phyloP scores from a whole-genome alignment of 2,329 filamentous ascomycete genomes.

The Taxawa tesnikishii region DNA sequence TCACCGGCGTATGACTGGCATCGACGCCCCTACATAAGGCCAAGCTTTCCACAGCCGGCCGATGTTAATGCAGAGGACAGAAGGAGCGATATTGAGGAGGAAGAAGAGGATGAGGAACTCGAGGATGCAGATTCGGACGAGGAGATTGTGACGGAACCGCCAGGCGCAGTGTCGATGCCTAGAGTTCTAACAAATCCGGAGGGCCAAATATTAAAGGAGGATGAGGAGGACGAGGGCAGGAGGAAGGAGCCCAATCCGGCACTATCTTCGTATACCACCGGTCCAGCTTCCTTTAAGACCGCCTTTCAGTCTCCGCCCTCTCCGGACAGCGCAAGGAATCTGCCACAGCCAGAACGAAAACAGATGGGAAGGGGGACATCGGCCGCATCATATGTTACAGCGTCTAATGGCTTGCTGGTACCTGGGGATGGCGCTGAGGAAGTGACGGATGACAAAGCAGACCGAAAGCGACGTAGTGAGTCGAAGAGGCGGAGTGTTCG shows the following conservation, averaged over 20 bases:
- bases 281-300: background rate
- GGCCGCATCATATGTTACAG: background rate
- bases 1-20: slow-evolving; percentile 28
- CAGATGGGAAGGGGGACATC: background rate
- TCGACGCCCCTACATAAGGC: slow-evolving; percentile 24
- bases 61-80: slow-evolving; percentile 10
- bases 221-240: slow-evolving; percentile 12
- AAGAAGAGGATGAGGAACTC: slow-evolving; percentile 15
- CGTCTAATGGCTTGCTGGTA: background rate
- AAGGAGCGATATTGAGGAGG: slow-evolving; percentile 12
- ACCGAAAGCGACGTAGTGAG: background rate
- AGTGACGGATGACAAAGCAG: too few relatives aligned
- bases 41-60: slow-evolving; percentile 30
- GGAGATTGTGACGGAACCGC: slow-evolving; percentile 12
- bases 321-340: background rate
- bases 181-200: slow-evolving; percentile 9
- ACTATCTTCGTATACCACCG: slow-evolving; percentile 5
- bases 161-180: slow-evolving; percentile 19
- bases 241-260: slow-evolving; percentile 1
- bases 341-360: background rate
- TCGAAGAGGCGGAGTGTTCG: background rate
- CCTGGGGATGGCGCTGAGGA: slow-evolving; percentile 12
- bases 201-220: slow-evolving; percentile 3
- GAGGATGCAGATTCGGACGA: slow-evolving; percentile 10
- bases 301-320: background rate